Conservation (phyloP, 2,329 filamentous ascomycete species). For the Colletotrichum eleusines region DNA sequence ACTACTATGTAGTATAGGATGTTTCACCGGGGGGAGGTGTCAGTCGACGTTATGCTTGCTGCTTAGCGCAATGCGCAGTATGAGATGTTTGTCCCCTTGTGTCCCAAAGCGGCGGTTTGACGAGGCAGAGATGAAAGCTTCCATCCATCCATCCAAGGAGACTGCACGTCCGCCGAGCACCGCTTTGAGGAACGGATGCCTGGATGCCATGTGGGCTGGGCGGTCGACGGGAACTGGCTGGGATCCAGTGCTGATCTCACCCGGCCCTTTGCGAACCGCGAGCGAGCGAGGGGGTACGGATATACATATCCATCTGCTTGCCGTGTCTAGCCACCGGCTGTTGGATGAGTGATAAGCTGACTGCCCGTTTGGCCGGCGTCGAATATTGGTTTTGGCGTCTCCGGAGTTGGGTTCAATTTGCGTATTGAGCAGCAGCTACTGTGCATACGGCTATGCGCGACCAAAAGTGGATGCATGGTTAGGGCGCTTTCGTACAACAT, state of each 20-base stretch:
- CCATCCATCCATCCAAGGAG: too few species aligned
- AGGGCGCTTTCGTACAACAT: not conserved
- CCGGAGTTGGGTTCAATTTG: not conserved
- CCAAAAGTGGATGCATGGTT: too few species aligned
- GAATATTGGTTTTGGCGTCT: slow-evolving; percentile 7
- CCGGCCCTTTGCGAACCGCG: slow-evolving; percentile 13
- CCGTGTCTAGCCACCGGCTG: too few species aligned
- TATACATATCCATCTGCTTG: slow-evolving; percentile 28
- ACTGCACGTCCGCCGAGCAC: slow-evolving; percentile 5
- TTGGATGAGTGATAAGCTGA: too few species aligned
- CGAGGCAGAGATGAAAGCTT: slow-evolving; percentile 23
- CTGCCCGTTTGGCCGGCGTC: too few species aligned
- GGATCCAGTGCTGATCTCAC: slow-evolving; percentile 34
- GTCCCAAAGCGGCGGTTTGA: slow-evolving; percentile 15
- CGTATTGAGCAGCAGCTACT: not conserved
- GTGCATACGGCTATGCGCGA: too few species aligned
- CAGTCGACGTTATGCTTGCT: slow-evolving; percentile 1
- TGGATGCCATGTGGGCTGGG: slow-evolving; percentile 38
- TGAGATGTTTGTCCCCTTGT: slow-evolving; percentile 15
- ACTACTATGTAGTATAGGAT: not conserved
- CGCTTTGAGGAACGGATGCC: slow-evolving; percentile 16
- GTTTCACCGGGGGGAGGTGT: slow-evolving; percentile 17
- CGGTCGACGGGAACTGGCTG: slow-evolving; percentile 22
- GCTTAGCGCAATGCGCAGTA: not conserved
- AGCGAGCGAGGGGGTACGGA: not conserved